A percentile compares a stretch with the other conserved stretches of the same genome.
These are phyloP conservation scores for Pilaira anomala DNA, from an alignment of 192 early-diverging fungal species.

Conservation along the genomic window DNA sequence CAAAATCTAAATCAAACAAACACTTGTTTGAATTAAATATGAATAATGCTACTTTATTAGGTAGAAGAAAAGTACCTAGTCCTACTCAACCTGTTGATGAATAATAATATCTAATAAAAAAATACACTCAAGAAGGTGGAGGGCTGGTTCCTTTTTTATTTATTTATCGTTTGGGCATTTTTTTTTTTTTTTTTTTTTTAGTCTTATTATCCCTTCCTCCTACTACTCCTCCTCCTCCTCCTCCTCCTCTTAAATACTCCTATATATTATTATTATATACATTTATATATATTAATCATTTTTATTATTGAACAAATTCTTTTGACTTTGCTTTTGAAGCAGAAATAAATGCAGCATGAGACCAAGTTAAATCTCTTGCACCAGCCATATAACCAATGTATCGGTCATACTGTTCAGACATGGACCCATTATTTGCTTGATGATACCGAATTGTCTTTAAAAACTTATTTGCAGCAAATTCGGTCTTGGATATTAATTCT, in stretches of 20 bases:
- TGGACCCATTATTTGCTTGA: conserved; percentile 44
- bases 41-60: conserved; percentile 19
- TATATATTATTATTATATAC: neutral
- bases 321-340: conserved; percentile 31
- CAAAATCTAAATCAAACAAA: neutral
- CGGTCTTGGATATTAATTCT: conserved; percentile 33
- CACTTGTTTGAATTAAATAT: conserved; percentile 29
- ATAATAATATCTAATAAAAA: neutral
- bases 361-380: conserved; percentile 71
- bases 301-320: conserved; percentile 10
- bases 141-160: neutral
- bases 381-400: conserved; percentile 56
- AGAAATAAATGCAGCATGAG: conserved; percentile 57
- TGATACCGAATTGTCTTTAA: conserved; percentile 53
- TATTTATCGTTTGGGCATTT: neutral
- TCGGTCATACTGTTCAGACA: conserved; percentile 65
- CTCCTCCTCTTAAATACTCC: neutral
- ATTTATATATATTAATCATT: neutral
- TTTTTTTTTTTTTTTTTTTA: neutral
- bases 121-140: neutral
- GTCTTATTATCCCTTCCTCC: neutral
- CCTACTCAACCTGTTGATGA: neutral
- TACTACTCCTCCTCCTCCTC: neutral
- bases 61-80: conserved; percentile 16
- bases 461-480: conserved; percentile 52